These are phyloP conservation scores for Quercus variabilis DNA, from an alignment of 306 rosid genomes.

Conservation along the genomic window DNA sequence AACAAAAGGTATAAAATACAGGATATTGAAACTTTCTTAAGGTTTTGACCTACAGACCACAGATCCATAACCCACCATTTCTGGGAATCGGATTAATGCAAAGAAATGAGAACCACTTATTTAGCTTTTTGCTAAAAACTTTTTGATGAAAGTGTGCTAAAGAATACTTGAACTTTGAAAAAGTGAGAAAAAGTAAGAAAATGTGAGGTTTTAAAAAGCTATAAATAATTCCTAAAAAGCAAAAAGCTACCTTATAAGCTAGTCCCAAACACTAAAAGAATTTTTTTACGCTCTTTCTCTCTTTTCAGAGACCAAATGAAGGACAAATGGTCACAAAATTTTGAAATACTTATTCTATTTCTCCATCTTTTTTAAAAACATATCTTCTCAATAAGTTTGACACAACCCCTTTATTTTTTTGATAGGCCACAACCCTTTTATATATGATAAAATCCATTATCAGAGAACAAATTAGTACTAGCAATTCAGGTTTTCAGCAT, in stretches of 20 bases:
- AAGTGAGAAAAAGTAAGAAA: too few species aligned
- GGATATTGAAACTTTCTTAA: not conserved
- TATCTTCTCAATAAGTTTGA: not conserved
- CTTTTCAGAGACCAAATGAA: not conserved
- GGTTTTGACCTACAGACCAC: not conserved
- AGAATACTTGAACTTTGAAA: too few species aligned
- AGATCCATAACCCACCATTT: not conserved
- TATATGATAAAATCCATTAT: not conserved
- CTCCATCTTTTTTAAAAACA: not conserved
- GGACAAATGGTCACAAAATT: not conserved
- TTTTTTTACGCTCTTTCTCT: not conserved
- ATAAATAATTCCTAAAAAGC: too few species aligned
- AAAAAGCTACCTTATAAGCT: too few species aligned
- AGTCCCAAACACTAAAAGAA: not conserved
- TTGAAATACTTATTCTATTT: not conserved
- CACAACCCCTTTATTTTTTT: not conserved
- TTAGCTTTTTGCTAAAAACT: too few species aligned
- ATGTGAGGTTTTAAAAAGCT: too few species aligned
- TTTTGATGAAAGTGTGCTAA: too few species aligned
- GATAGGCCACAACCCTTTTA: too few species aligned
- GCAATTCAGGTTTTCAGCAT: not conserved
- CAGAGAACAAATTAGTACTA: not conserved
- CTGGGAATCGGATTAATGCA: not conserved
- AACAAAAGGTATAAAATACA: conserved; percentile 13
- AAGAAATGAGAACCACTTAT: not conserved